Percentiles rank a stretch among this genome's conserved stretches.
Conservation (phyloP, 495 filamentous ascomycete genomes). For the Penicillium desertorum region DNA sequence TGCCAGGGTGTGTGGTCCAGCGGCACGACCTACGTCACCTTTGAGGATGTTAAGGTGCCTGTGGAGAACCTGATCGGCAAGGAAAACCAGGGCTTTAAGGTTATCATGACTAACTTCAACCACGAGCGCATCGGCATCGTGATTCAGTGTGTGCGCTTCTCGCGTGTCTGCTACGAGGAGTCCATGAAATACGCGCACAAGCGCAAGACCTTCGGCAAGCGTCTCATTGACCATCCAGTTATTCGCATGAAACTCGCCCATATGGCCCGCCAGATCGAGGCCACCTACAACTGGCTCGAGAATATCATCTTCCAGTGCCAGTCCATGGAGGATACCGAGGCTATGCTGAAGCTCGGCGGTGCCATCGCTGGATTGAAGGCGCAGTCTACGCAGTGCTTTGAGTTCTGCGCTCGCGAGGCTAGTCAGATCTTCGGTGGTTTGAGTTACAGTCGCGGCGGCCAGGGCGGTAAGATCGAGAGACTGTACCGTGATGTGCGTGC, state of each 20-base stretch:
- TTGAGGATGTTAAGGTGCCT: conserved; percentile 97
- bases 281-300: conserved; percentile 96
- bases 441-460: conserved; percentile 88
- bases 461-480: conserved; percentile 94
- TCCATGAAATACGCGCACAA: conserved; percentile 95
- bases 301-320: conserved; percentile 90
- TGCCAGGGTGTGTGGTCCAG: conserved; percentile 96
- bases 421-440: conserved; percentile 97
- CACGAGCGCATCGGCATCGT: conserved; percentile 98
- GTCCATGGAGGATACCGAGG: conserved; percentile 90
- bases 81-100: conserved; percentile 98
- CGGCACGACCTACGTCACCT: conserved; percentile 95
- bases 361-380: conserved; percentile 94
- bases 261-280: conserved; percentile 97
- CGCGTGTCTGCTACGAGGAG: conserved; percentile 96
- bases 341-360: conserved; percentile 92
- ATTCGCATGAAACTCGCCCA: conserved; percentile 97
- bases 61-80: conserved; percentile 97
- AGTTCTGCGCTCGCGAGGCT: conserved; percentile 95
- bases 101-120: conserved; percentile 99
- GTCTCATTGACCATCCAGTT: conserved; percentile 92
- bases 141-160: conserved; percentile 94
- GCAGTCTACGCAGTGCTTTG: conserved; percentile 87
- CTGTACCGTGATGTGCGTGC: conserved; percentile 96
- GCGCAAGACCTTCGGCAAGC: conserved; percentile 92